Evolutionary conservation across 345 rosid species (phyloP), one percentile per base, ranked within the genome.

Genomic region (Balakata baccata): DNA sequence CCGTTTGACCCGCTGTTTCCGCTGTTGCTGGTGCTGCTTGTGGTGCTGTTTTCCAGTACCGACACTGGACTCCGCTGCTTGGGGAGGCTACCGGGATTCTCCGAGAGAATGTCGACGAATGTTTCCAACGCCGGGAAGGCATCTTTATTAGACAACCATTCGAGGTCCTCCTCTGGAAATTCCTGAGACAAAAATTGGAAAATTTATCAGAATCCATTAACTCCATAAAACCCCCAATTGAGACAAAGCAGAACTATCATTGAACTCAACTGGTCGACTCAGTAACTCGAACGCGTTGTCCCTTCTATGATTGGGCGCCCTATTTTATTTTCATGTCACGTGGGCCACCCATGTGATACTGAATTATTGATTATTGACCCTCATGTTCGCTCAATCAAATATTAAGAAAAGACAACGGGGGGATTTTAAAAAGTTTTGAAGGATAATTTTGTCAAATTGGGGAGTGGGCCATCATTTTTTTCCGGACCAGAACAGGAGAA

Each of bases 141-240:
- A 37, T 92, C 90, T 74, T 86, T 87, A 88, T 89, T 86, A 5
- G 86, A 81, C 68, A 90, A 65, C 98, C 98, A 92, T 82, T 92
- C 98, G 65, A 92, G 85, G 3, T 92, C 98, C 70, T 92, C 98
- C 80, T 92, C 96, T 5, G 29, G 84, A 53, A 46, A 61, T 52
- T 88, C 96, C 94, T 92, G 85, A 45, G 8, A 56, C 8, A 29
- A 6, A 25, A 75, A 75, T 14, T 5, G 4, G 22, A 14, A 14
- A 43, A 51, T 3, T 2, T 3, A 64, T 49, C 9, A 25, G 54
- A 22, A 39, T 69, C 41, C 11, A 39, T 14, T 22, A 46, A 46
- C 16, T 12, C 6, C 11, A 67, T 14, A 13, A 67, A 67, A 67
- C 12, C 41, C 70, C 34, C 6, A 23, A 6, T 59, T 11, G 4